Evolutionary conservation across 1,284 basidiomycete species (phyloP).

Genomic region (Cutaneotrichosporon mucoides): DNA sequence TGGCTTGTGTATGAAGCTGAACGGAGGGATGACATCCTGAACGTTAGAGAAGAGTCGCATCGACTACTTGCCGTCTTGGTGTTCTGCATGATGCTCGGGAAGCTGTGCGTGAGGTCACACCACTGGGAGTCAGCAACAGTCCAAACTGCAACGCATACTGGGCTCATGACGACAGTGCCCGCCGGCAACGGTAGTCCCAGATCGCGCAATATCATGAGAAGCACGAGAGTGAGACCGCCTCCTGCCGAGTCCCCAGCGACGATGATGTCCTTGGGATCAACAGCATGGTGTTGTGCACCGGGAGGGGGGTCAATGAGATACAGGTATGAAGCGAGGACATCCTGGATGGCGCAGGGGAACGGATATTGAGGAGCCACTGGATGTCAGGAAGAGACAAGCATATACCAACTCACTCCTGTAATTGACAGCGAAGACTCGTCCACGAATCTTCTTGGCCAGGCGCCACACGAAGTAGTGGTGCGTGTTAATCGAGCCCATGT

Average conservation of each 20-base stretch:
- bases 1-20: conserved; percentile 60
- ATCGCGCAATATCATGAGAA: conserved; percentile 91
- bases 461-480: conserved; percentile 74
- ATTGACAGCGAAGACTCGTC: conserved; percentile 82
- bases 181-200: conserved; percentile 72
- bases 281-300: conserved; percentile 65
- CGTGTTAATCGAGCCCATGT: conserved; percentile 55
- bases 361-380: conserved; percentile 81
- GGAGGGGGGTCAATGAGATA: conserved; percentile 70
- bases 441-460: conserved; percentile 82
- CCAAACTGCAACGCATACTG: conserved; percentile 42
- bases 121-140: conserved; percentile 26
- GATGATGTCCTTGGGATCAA: conserved; percentile 78
- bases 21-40: conserved; percentile 65
- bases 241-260: conserved; percentile 88
- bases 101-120: conserved; percentile 87
- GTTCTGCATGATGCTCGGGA: conserved; percentile 77
- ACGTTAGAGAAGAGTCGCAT: conserved; percentile 7
- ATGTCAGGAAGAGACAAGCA: neutral
- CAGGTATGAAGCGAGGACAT: conserved; percentile 74
- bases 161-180: conserved; percentile 77
- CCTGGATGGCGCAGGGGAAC: conserved; percentile 91
- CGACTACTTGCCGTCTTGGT: conserved; percentile 63
- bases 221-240: conserved; percentile 76
- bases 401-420: conserved; percentile 57